Percentiles rank a stretch among this genome's conserved stretches.
These are phyloP conservation scores for Phytophthora lateralis DNA, from an alignment of 352 stramenopile genomes.

Conservation along the genomic window DNA sequence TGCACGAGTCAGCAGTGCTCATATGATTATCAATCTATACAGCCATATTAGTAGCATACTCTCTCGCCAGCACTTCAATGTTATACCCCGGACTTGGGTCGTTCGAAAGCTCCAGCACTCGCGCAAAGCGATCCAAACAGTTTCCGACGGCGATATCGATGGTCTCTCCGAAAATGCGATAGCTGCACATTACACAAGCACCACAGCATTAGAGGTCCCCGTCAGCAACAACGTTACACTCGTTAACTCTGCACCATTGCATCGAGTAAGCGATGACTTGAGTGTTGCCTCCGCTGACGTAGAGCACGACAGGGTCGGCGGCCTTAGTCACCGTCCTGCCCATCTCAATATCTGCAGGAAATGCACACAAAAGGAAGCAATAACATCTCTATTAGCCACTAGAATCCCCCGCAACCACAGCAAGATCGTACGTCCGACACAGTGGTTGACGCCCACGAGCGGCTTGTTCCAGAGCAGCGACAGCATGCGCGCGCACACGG, in stretches of 20 bases:
- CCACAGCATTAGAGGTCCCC: not conserved
- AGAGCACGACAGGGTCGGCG: constrained; percentile 97
- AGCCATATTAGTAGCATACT: constrained; percentile 46
- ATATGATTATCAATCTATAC: not conserved
- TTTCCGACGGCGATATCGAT: constrained; percentile 99
- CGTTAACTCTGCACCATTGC: constrained; percentile 55
- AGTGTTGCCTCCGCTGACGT: constrained; percentile 99
- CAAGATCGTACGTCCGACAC: constrained; percentile 90
- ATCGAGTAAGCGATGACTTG: constrained; percentile 94
- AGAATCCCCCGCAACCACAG: not conserved
- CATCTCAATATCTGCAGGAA: constrained; percentile 98
- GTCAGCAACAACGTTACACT: constrained; percentile 13
- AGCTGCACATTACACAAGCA: constrained; percentile 55
- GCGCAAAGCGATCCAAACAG: constrained; percentile 98
- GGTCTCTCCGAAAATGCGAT: constrained; percentile 99
- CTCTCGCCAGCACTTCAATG: constrained; percentile 98
- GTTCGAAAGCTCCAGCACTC: constrained; percentile 97
- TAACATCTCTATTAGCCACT: not conserved
- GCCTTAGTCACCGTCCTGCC: constrained; percentile 96
- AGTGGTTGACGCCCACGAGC: constrained; percentile 99
- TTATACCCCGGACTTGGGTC: constrained; percentile 99
- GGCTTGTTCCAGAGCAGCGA: constrained; percentile 96
- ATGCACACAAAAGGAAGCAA: constrained; percentile 4
- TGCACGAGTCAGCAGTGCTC: not conserved
- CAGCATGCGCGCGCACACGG: constrained; percentile 94